Percentiles rank a stretch among this genome's conserved stretches.
Conservation (phyloP, 2,329 filamentous ascomycete genomes). For the Sphaerulina vaccinii region DNA sequence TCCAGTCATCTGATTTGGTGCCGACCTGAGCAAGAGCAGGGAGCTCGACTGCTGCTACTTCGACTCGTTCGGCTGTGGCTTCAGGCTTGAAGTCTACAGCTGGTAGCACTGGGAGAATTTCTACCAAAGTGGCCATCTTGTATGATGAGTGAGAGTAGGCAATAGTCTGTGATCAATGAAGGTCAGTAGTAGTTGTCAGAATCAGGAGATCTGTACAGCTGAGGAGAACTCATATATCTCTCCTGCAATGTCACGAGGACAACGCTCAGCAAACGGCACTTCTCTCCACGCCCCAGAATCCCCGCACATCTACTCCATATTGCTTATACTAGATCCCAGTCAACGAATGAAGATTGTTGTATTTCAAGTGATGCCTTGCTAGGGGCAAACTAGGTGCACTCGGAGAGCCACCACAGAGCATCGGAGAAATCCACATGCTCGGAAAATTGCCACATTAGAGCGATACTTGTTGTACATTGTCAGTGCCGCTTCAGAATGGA, state of each 20-base stretch:
- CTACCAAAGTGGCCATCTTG: constrained; percentile 1
- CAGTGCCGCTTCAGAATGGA: no score
- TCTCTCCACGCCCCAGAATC: neutral
- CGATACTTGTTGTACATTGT: neutral
- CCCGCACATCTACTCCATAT: neutral
- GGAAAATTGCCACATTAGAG: constrained; percentile 1
- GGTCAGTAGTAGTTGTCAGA: no score
- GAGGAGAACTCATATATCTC: neutral
- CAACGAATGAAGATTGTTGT: neutral
- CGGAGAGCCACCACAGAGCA: constrained; percentile 1
- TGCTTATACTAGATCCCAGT: neutral
- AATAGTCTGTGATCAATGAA: neutral
- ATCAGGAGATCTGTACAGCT: neutral
- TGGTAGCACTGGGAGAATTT: neutral
- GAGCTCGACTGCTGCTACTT: neutral
- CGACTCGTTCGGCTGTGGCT: neutral
- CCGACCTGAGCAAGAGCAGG: neutral
- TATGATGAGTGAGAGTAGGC: neutral
- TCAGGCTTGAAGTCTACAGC: constrained; percentile 1
- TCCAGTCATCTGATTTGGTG: neutral
- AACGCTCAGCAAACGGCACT: neutral
- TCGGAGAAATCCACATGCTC: constrained; percentile 5
- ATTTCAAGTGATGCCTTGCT: neutral
- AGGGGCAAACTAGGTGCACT: neutral
- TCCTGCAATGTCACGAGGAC: neutral